Base-by-base conservation (phyloP, 257 asterid genomes). In the Cynanchum wilfordii region DNA sequence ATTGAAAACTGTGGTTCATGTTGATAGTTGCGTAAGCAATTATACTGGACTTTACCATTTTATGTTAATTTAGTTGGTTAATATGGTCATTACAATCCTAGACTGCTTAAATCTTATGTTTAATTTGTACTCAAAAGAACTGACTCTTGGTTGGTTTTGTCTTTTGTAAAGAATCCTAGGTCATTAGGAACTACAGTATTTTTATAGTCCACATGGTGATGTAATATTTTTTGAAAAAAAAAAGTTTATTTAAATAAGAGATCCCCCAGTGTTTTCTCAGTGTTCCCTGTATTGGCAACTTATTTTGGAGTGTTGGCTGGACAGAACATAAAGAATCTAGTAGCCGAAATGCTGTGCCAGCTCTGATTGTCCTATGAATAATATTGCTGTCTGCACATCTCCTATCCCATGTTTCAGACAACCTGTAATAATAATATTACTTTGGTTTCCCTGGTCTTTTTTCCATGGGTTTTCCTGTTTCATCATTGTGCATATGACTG, bases 161-260 rank as follows among this genome's bases (percentile, higher is more conserved):
- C 73, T 75, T 65, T 78, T 82, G 86, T 83, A 87, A 82, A 86
- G 79, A 75, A 77, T 83, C 30, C 75, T 79, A 73, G 83, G 72
- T 52, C 56, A 25, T 75, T 56, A 64, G 76, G 73, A 73, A 68
- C 73, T 75, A 72, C 72, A 63, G 58, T 73, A 47, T 70, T 63
- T 76, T 40, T 70, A 63, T 76, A 76, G 68, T 72, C 8, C 13
- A n/a, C 12, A 36, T 66, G 51, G 69, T 66, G 62, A 77, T 52
- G 60, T 65, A 66, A 72, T 44, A 11, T 73, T 59, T 75, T 75
- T 50, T 8, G 17, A 33, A 33, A 33, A 33, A 33, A 1, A 4
- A 59, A 20, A 15, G 27, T 27, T 65, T 62, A 24, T 52, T 40
- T 47, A 10, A 69, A 47, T 58, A 59, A 75, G 47, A 49, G 64